A percentile compares a stretch with the other conserved stretches of the same genome.
These are phyloP conservation scores for Ammopiptanthus mongolicus DNA, from an alignment of 306 rosid species.

Conservation along the genomic window DNA sequence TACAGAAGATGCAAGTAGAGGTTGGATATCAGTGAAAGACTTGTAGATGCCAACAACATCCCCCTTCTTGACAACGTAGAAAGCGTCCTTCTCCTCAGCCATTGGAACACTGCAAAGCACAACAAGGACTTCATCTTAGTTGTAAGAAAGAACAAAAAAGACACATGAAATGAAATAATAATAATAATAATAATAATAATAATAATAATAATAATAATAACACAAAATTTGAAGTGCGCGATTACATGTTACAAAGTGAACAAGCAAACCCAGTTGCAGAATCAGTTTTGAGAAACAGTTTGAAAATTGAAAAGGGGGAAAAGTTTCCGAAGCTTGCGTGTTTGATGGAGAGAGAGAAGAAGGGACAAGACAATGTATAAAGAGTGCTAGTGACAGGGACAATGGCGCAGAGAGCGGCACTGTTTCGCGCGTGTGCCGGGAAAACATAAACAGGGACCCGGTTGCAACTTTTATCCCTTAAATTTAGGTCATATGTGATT, in stretches of 20 bases:
- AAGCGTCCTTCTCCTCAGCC: slow-evolving; percentile 72
- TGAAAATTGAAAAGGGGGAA: not conserved
- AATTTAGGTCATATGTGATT: too few species aligned
- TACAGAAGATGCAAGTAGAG: slow-evolving; percentile 51
- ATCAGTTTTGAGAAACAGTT: not conserved
- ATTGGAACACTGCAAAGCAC: slow-evolving; percentile 37
- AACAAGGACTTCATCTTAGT: not conserved
- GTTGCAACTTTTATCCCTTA: too few species aligned
- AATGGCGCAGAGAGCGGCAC: too few species aligned
- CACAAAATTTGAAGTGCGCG: not conserved
- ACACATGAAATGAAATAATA: not conserved
- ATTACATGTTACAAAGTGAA: not conserved
- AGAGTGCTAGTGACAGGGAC: not conserved
- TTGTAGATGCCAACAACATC: slow-evolving; percentile 72
- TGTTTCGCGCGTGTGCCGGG: not conserved
- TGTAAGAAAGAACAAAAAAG: not conserved
- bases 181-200: too few species aligned
- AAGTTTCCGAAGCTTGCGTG: not conserved
- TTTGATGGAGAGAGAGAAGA: not conserved
- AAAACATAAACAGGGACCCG: too few species aligned
- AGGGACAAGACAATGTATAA: too few species aligned
- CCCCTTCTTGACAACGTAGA: slow-evolving; percentile 72
- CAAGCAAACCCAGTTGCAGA: not conserved
- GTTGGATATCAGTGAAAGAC: slow-evolving; percentile 49
- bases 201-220: too few species aligned